Conservation (phyloP, 2,329 filamentous ascomycete species). For the Colletotrichum acutatum region DNA sequence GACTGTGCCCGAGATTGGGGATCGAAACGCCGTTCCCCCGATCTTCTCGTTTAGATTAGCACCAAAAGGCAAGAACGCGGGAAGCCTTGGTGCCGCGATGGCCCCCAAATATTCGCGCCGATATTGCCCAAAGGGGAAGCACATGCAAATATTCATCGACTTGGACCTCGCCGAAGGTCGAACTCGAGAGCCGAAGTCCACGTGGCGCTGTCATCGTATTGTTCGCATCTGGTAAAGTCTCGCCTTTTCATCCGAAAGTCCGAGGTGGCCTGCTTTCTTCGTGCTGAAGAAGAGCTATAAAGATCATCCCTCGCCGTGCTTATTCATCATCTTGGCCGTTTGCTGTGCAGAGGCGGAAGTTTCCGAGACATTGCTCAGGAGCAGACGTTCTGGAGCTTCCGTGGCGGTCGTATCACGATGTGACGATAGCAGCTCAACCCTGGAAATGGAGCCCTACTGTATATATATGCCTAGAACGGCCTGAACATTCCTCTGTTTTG, state of each 20-base stretch:
- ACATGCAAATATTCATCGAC: background rate
- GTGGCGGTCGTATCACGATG: background rate
- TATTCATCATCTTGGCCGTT: background rate
- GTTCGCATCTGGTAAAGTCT: slow-evolving; percentile 6
- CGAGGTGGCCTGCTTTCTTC: background rate
- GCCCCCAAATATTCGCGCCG: background rate
- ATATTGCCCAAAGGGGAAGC: background rate
- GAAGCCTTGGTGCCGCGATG: background rate
- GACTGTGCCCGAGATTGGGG: background rate
- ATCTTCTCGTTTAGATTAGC: background rate
- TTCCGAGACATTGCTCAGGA: background rate
- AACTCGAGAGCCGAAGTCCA: background rate
- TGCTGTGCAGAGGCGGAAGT: background rate
- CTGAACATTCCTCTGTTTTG: background rate
- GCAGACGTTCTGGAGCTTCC: background rate
- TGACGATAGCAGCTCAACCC: background rate
- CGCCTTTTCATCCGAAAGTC: background rate
- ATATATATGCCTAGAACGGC: background rate
- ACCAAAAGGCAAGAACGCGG: background rate
- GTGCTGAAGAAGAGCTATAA: background rate
- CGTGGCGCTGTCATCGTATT: background rate
- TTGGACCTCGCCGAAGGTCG: background rate
- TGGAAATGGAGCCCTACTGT: background rate
- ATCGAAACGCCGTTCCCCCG: slow-evolving; percentile 11
- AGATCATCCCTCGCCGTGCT: background rate